Percentiles rank a stretch among this genome's conserved stretches.
Conservation (phyloP, 2,329 filamentous ascomycete genomes). For the Daldinia sp. region DNA sequence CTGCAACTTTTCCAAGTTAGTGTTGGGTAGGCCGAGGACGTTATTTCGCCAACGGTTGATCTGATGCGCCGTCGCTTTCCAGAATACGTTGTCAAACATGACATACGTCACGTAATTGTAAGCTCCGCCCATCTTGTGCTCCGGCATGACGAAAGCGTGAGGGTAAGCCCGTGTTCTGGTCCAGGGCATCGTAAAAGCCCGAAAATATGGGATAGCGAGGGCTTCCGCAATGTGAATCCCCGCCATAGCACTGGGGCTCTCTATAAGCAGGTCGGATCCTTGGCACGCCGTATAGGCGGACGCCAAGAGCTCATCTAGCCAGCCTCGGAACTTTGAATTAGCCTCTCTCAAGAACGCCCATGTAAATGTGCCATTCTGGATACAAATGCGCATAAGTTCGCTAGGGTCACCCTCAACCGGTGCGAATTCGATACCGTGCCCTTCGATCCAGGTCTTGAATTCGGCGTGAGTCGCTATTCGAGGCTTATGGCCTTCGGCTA, state of each 20-base stretch:
- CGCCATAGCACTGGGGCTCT: constrained; percentile 95
- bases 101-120: constrained; percentile 97
- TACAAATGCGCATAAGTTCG: constrained; percentile 94
- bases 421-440: constrained; percentile 93
- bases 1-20: constrained; percentile 88
- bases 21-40: constrained; percentile 79
- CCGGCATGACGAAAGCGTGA: constrained; percentile 92
- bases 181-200: constrained; percentile 99
- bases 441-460: constrained; percentile 87
- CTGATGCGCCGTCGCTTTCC: constrained; percentile 90
- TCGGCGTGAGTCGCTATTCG: constrained; percentile 92
- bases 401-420: constrained; percentile 89
- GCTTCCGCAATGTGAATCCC: constrained; percentile 98
- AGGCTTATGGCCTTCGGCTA: constrained; percentile 85
- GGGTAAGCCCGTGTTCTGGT: constrained; percentile 94
- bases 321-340: constrained; percentile 86
- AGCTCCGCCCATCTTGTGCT: constrained; percentile 91
- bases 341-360: constrained; percentile 89
- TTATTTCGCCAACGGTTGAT: constrained; percentile 93
- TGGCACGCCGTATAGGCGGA: constrained; percentile 87
- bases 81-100: constrained; percentile 96
- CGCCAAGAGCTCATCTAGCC: constrained; percentile 87
- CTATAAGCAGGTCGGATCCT: constrained; percentile 87
- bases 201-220: constrained; percentile 91
- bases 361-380: constrained; percentile 97